Base-by-base conservation (phyloP, 140 eudicot species). In the Senecio squalidus region DNA sequence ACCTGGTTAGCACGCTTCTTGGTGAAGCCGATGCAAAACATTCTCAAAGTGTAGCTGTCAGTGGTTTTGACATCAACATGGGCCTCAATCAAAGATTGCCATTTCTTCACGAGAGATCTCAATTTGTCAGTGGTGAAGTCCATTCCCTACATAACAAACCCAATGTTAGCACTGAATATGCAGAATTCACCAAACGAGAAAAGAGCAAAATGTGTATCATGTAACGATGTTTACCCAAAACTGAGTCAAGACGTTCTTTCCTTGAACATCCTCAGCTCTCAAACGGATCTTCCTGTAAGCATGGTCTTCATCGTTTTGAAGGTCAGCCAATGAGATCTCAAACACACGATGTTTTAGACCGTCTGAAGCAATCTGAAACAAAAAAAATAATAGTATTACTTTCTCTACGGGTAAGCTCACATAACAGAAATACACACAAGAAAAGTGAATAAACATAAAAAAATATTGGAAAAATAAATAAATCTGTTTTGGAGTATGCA, bases 1-100 rank as follows among this genome's bases (percentile, higher is more conserved):
- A 76, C 84, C 60, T 84, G 94, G 88, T 84, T 84, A 8, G 80
- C 82, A 68, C 94, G 88, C 76, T 80, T 84, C 71, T 84, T 84
- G 29, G 94, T 84, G 39, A 84, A 84, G 43, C 88, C 94, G 31
- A 84, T 84, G 78, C 94, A 84, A 71, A 84, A 84, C 88, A 84
- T 45, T 56, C 94, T 71, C 24, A 84, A 41, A 34, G 85, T 80
- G 67, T 47, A 84, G 69, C n/a, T 75, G 54, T 86, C 92, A 0
- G 95, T 86, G 6, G 95, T 86, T 51, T 86, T 86, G 13, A 86
- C 95, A 77, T 86, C 95, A 30, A 86, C 93, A 75, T 86, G 95
- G 21, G 95, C 93, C 64, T 86, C 93, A 9, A 86, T 86, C 61
- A 86, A 43, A 31, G 93, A 58, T 40, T 86, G 93, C 95, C 95